Conservation (phyloP, 352 stramenopile species). For the Globisporangium spinosum region DNA sequence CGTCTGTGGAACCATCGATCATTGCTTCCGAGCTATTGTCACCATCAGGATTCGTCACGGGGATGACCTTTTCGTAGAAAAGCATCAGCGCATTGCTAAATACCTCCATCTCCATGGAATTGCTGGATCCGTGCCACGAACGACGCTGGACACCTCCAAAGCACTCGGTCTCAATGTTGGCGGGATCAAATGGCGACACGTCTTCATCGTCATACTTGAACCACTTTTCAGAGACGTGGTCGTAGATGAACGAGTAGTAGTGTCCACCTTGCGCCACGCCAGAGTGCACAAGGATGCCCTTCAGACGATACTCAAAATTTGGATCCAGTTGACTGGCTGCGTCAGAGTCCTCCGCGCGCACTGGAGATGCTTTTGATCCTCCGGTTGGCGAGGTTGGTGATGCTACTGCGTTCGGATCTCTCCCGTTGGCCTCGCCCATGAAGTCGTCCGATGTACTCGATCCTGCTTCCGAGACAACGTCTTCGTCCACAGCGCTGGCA, state of each 20-base stretch:
- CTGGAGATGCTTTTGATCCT: conserved; percentile 20
- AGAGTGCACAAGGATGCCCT: conserved; percentile 97
- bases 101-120: conserved; percentile 97
- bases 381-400: conserved; percentile 28
- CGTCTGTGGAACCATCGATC: conserved; percentile 17
- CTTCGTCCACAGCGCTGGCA: conserved; percentile 34
- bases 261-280: conserved; percentile 98
- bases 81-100: conserved; percentile 99
- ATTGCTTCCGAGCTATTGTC: conserved; percentile 25
- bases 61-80: conserved; percentile 97
- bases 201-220: conserved; percentile 99
- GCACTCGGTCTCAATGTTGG: conserved; percentile 95
- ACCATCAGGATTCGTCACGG: conserved; percentile 32
- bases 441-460: conserved; percentile 58
- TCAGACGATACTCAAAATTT: conserved; percentile 96
- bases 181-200: conserved; percentile 95
- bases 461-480: conserved; percentile 50
- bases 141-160: conserved; percentile 96
- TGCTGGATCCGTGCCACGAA: conserved; percentile 93
- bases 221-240: conserved; percentile 93
- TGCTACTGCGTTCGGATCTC: conserved; percentile 15
- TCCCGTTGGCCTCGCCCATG: conserved; percentile 46
- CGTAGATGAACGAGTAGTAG: conserved; percentile 96
- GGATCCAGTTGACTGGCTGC: conserved; percentile 56
- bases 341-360: conserved; percentile 18